Evolutionary conservation across 345 rosid genomes (phyloP).

Genomic region (Syzygium jambos): DNA sequence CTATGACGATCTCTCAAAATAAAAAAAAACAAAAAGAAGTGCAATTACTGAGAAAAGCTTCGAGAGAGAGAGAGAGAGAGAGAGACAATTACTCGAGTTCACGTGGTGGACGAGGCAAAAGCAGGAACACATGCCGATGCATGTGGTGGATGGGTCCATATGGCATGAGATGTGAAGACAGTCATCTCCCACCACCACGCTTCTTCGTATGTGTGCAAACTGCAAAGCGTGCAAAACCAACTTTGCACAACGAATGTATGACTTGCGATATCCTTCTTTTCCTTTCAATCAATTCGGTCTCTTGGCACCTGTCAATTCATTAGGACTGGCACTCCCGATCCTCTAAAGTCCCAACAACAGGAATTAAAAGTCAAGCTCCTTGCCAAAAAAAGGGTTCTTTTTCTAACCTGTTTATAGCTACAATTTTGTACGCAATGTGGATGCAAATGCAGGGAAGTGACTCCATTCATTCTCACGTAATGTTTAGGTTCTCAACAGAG

Average conservation of each 20-base stretch:
- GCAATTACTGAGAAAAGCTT: neutral
- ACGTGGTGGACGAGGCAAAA: neutral
- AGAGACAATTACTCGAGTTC: neutral
- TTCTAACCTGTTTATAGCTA: neutral
- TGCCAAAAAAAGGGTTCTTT: neutral
- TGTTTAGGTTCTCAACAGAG: neutral
- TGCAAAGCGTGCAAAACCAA: neutral
- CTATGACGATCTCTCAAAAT: neutral
- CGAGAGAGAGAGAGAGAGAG: neutral
- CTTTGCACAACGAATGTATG: neutral
- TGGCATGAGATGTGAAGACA: neutral
- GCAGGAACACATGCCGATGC: neutral
- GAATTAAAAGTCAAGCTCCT: neutral
- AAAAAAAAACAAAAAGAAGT: neutral
- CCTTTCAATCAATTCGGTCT: neutral
- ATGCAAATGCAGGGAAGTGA: neutral
- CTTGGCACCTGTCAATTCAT: neutral
- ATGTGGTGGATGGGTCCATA: neutral
- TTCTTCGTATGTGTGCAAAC: neutral
- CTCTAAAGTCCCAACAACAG: neutral
- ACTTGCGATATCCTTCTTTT: neutral
- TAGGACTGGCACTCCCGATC: neutral
- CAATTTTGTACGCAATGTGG: neutral
- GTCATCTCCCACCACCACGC: neutral
- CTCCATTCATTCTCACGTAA: neutral